These are phyloP conservation scores for Ehretia macrophylla DNA, from an alignment of 257 asterid genomes.

Conservation along the genomic window DNA sequence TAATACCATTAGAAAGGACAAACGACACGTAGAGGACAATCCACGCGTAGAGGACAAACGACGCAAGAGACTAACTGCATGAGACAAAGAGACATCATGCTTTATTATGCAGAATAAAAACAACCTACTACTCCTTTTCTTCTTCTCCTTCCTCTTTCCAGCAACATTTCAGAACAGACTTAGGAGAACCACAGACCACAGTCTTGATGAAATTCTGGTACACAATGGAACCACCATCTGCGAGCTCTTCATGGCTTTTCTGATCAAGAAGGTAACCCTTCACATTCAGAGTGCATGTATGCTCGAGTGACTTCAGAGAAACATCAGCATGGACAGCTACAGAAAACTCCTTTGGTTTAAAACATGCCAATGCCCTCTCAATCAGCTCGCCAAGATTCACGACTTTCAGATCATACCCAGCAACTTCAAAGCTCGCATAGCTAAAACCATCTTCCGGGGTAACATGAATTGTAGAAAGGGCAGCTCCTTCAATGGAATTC, in stretches of 20 bases:
- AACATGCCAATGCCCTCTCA: constrained; percentile 28
- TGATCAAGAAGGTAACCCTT: constrained; percentile 43
- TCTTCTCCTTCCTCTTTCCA: constrained; percentile 6
- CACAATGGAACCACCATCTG: constrained; percentile 24
- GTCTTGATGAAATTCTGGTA: not conserved
- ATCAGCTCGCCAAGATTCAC: constrained; percentile 13
- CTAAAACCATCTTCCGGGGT: constrained; percentile 91
- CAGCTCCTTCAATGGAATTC: constrained; percentile 76
- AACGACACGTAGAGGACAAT: no score
- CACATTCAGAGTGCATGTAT: constrained; percentile 24
- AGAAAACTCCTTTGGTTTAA: constrained; percentile 22
- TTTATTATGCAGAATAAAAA: no score
- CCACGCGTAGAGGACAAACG: no score
- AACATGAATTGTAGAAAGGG: constrained; percentile 72
- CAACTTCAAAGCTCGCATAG: constrained; percentile 83
- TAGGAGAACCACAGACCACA: not conserved
- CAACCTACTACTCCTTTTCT: not conserved
- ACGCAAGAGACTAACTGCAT: no score
- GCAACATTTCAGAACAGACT: constrained; percentile 3
- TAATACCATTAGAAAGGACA: no score
- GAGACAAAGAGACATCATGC: no score
- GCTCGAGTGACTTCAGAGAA: constrained; percentile 31
- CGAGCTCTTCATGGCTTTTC: constrained; percentile 51
- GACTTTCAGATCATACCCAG: constrained; percentile 52
- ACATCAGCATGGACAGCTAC: constrained; percentile 38